phyloP scores from a whole-genome alignment of 2,329 filamentous ascomycete species.

The Bretziella fagacearum region DNA sequence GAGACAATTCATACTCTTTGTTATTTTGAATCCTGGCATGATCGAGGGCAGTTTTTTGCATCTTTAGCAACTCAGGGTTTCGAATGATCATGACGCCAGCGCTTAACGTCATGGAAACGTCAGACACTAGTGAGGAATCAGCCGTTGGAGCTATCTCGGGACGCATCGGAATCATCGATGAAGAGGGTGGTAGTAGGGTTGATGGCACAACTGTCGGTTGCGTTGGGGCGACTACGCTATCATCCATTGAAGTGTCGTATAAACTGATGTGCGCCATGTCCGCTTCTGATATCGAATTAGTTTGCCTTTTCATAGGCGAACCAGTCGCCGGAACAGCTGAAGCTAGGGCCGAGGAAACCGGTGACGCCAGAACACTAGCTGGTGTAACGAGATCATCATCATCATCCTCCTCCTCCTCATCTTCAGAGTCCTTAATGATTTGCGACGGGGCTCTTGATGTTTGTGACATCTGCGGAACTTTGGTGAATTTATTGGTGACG shows the following conservation, averaged over 20 bases:
- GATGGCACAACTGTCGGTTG: background rate
- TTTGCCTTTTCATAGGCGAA: background rate
- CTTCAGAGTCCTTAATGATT: slow-evolving; percentile 40
- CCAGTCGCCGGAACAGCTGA: no score
- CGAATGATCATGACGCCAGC: slow-evolving; percentile 17
- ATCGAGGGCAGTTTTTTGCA: slow-evolving; percentile 26
- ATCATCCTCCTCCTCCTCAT: slow-evolving; percentile 23
- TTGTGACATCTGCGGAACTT: slow-evolving; percentile 6
- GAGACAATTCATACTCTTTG: slow-evolving; percentile 29
- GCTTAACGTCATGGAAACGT: no score
- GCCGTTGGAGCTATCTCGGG: background rate
- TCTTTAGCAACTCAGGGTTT: slow-evolving; percentile 21
- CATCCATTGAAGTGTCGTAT: background rate
- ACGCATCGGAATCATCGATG: slow-evolving; percentile 3
- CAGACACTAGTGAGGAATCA: no score
- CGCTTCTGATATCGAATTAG: background rate
- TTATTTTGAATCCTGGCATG: slow-evolving; percentile 28
- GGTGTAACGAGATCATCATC: background rate
- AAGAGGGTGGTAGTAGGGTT: background rate
- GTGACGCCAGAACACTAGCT: background rate
- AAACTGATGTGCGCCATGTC: background rate
- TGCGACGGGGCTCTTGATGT: slow-evolving; percentile 20
- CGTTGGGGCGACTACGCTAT: background rate
- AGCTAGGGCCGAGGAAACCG: background rate
- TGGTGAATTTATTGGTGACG: background rate